phyloP scores from a whole-genome alignment of 306 rosid species.

The Quercus cerris region DNA sequence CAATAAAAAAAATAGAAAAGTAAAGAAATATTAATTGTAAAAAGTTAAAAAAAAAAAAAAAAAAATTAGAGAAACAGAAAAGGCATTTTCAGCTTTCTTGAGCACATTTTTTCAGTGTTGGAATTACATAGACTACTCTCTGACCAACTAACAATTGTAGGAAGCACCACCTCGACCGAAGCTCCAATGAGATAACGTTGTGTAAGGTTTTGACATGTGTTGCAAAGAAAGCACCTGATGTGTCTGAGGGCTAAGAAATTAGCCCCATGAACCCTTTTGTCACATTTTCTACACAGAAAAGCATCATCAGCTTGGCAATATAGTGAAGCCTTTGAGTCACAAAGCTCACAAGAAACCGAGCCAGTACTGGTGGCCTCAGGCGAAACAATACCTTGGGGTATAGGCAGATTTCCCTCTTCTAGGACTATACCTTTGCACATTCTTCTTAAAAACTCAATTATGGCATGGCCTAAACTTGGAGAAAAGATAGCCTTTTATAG shows the following conservation, averaged over 20 bases:
- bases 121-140: constrained; percentile 24
- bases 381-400: constrained; percentile 5
- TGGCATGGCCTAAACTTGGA: constrained; percentile 2
- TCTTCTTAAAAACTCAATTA: constrained; percentile 32
- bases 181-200: constrained; percentile 51
- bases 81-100: constrained; percentile 16
- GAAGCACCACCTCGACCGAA: constrained; percentile 40
- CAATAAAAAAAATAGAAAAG: not conserved
- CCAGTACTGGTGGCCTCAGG: not conserved
- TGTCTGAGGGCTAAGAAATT: constrained; percentile 77
- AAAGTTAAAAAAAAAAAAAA: not conserved
- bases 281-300: constrained; percentile 69
- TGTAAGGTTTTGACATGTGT: constrained; percentile 60
- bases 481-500: constrained; percentile 23
- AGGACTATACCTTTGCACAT: constrained; percentile 57
- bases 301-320: constrained; percentile 78
- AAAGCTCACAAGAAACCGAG: constrained; percentile 52
- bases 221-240: constrained; percentile 63
- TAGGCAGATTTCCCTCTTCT: constrained; percentile 18
- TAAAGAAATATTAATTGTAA: not conserved
- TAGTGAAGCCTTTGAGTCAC: constrained; percentile 53
- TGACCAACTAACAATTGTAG: constrained; percentile 22
- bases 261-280: constrained; percentile 70
- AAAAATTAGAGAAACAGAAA: constrained; percentile 28
- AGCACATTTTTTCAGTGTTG: constrained; percentile 18